Conservation (phyloP, 1,139 yeast genomes). For the Taphrina populina region DNA sequence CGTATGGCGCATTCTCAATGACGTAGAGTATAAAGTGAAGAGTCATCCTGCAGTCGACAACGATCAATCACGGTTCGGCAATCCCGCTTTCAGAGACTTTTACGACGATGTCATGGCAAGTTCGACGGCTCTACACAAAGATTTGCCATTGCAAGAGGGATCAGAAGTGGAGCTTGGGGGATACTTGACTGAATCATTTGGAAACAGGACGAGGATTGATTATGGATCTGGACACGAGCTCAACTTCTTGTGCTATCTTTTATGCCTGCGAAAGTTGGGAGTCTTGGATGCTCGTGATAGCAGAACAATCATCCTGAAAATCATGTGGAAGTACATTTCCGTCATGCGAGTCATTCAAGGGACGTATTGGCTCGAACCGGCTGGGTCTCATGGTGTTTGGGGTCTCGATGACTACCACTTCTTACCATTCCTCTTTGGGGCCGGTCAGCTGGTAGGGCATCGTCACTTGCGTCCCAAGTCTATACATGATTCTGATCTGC, state of each 20-base stretch:
- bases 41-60: slow-evolving; percentile 71
- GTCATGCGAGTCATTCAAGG: slow-evolving; percentile 49
- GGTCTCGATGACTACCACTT: slow-evolving; percentile 97
- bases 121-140: slow-evolving; percentile 15
- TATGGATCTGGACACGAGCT: slow-evolving; percentile 97
- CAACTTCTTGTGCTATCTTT: slow-evolving; percentile 71
- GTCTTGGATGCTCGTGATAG: slow-evolving; percentile 33
- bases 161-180: slow-evolving; percentile 36
- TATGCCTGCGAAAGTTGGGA: slow-evolving; percentile 44
- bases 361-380: slow-evolving; percentile 88
- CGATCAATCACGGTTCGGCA: slow-evolving; percentile 81
- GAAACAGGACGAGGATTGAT: slow-evolving; percentile 80
- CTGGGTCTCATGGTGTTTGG: slow-evolving; percentile 95
- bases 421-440: slow-evolving; percentile 82
- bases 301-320: slow-evolving; percentile 49
- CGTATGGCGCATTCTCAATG: slow-evolving; percentile 47
- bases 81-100: slow-evolving; percentile 79
- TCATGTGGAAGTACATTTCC: slow-evolving; percentile 61
- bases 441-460: slow-evolving; percentile 74
- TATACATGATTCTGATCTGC: slow-evolving; percentile 79
- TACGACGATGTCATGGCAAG: slow-evolving; percentile 60
- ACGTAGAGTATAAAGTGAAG: slow-evolving; percentile 52
- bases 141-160: slow-evolving; percentile 1
- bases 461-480: slow-evolving; percentile 78
- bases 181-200: slow-evolving; percentile 75